Evolutionary conservation across 2,329 filamentous ascomycete species (phyloP).

Genomic region (Fusarium phyllophilum): DNA sequence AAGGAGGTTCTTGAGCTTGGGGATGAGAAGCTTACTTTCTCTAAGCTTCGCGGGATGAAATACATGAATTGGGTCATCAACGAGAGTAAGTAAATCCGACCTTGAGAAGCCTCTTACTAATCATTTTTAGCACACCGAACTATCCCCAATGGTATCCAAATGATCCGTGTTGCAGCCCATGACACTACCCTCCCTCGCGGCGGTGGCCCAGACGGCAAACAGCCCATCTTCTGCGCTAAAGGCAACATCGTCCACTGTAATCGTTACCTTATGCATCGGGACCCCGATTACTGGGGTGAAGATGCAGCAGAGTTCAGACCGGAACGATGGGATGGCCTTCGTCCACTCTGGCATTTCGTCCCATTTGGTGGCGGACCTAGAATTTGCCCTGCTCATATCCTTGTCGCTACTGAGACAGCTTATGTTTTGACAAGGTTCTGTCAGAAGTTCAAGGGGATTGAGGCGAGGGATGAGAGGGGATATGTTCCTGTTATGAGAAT

Average conservation of each 20-base stretch:
- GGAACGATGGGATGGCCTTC: neutral
- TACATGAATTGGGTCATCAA: neutral
- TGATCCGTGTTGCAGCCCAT: neutral
- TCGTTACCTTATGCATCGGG: neutral
- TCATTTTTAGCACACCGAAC: neutral
- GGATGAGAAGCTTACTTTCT: neutral
- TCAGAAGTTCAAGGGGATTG: neutral
- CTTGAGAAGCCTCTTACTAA: rapidly evolving
- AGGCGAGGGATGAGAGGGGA: neutral
- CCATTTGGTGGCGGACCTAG: neutral
- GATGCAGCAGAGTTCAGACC: neutral
- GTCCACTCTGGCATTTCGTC: neutral
- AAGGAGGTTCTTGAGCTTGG: neutral
- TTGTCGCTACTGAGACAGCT: neutral
- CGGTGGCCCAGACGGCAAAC: neutral
- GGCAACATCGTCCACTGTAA: neutral
- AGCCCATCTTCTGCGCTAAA: constrained; percentile 3
- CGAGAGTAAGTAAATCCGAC: neutral
- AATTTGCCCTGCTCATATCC: neutral
- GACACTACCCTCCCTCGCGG: neutral
- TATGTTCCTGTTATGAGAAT: constrained; percentile 9
- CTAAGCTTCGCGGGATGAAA: neutral
- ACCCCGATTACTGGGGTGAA: neutral
- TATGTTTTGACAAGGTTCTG: neutral
- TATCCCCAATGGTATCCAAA: neutral